phyloP scores from a whole-genome alignment of 305 asterid genomes.

The Solanum hybrid region DNA sequence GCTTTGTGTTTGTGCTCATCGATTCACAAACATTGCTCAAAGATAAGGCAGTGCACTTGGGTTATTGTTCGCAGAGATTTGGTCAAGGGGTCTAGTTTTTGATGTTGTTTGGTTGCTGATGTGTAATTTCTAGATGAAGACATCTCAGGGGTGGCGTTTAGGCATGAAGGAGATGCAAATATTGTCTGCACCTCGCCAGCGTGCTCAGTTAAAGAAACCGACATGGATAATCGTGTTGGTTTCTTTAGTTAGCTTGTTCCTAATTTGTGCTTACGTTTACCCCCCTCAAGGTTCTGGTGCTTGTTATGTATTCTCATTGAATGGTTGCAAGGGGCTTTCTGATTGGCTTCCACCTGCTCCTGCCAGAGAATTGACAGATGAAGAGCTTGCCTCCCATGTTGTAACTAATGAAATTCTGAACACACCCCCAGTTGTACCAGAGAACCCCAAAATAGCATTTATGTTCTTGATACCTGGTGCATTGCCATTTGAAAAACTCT shows the following conservation, averaged over 20 bases:
- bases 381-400: slow-evolving; percentile 74
- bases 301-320: slow-evolving; percentile 72
- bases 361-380: slow-evolving; percentile 70
- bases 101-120: slow-evolving; percentile 22
- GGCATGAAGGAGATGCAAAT: slow-evolving; percentile 79
- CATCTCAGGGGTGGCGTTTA: slow-evolving; percentile 69
- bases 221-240: slow-evolving; percentile 87
- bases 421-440: slow-evolving; percentile 32
- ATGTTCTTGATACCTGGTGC: slow-evolving; percentile 88
- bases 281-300: slow-evolving; percentile 79
- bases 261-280: slow-evolving; percentile 78
- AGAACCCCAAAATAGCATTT: slow-evolving; percentile 75
- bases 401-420: slow-evolving; percentile 68
- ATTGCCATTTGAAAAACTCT: slow-evolving; percentile 71
- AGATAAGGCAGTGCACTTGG: not conserved
- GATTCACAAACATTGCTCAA: not conserved
- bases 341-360: slow-evolving; percentile 85
- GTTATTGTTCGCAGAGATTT: not conserved
- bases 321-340: slow-evolving; percentile 59
- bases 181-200: slow-evolving; percentile 74
- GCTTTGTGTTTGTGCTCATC: not conserved
- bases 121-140: slow-evolving; percentile 63
- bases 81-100: not conserved
- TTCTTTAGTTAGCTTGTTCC: slow-evolving; percentile 77
- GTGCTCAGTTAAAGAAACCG: slow-evolving; percentile 73